A percentile compares a stretch with the other conserved stretches of the same genome.
Evolutionary conservation across 2,329 filamentous ascomycete species (phyloP).

Genomic region (Exophiala alcalophila): DNA sequence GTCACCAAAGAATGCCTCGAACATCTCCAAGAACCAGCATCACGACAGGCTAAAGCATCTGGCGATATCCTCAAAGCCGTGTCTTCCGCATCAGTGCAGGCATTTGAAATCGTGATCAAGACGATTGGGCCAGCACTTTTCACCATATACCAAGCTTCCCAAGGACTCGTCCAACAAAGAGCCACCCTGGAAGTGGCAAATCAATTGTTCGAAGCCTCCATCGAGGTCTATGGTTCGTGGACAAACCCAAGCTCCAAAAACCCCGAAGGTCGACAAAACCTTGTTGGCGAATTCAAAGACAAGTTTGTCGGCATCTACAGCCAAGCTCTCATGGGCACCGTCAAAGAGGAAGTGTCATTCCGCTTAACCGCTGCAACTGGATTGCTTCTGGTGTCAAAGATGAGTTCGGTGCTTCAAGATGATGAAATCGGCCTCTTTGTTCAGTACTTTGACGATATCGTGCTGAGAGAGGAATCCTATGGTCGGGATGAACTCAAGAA

Average conservation of each 20-base stretch:
- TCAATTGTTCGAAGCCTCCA: slow-evolving; percentile 57
- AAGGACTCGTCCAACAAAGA: slow-evolving; percentile 61
- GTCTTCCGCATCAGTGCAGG: slow-evolving; percentile 53
- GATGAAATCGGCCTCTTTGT: slow-evolving; percentile 53
- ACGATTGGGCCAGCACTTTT: slow-evolving; percentile 58
- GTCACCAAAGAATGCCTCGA: slow-evolving; percentile 66
- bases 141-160: slow-evolving; percentile 58
- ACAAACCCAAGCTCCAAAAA: slow-evolving; percentile 40
- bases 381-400: slow-evolving; percentile 45
- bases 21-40: slow-evolving; percentile 65
- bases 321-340: slow-evolving; percentile 51
- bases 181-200: slow-evolving; percentile 61
- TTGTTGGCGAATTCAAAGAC: slow-evolving; percentile 49
- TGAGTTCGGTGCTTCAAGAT: slow-evolving; percentile 49
- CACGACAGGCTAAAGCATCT: slow-evolving; percentile 64
- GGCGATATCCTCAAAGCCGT: slow-evolving; percentile 59
- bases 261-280: slow-evolving; percentile 38
- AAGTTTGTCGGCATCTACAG: slow-evolving; percentile 55
- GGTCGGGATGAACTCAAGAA: slow-evolving; percentile 57
- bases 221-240: slow-evolving; percentile 57
- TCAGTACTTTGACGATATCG: slow-evolving; percentile 59
- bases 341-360: slow-evolving; percentile 52
- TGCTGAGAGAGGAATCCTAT: slow-evolving; percentile 57
- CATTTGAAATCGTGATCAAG: slow-evolving; percentile 56
- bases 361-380: slow-evolving; percentile 48